Evolutionary conservation across 2,329 filamentous ascomycete species (phyloP), one percentile per base, ranked within the genome.

Genomic region (Fusarium sororula): DNA sequence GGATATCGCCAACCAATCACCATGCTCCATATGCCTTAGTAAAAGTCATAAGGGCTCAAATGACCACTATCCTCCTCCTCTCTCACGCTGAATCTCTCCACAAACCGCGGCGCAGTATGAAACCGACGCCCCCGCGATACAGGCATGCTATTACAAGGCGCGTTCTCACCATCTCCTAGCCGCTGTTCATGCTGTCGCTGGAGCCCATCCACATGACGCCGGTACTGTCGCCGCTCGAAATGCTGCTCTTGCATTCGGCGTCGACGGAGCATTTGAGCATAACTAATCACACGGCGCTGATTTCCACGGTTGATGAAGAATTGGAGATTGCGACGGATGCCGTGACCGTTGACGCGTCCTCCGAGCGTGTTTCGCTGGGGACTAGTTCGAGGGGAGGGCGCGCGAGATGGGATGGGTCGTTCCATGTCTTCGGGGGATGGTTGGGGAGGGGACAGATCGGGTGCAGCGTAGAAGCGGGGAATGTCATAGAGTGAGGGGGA

Each of bases 361-460:
- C 30, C 17, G 1, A 51, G 48, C 1, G 12, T 5, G 30, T 35
- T 35, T 24, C 48, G 30, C 22, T 51, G 22, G 11, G 30, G 30
- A 5, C 48, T 24, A 4, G 30, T 32, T 24, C 22, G 48, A 0
- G 15, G 17, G 0, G 30, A 51, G 5, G 48, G 48, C 1, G n/a
- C 15, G 8, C 48, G 30, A 2, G 48, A 51, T 6, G 30, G 30
- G 22, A 51, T 35, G 6, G 48, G 30, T 20, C 48, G 48, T 14
- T 51, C 48, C 7, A 51, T 7, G 4, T 51, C 30, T 22, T 22
- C 26, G 14, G 14, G 45, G 3, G 10, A 7, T 2, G n/a, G n/a
- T 2, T 14, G 30, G 6, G 17, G 8, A 10, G 17, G n/a, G 17
- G 48, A 10, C 2, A 35, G 5, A 6, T 20, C 0, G 1, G 30